Evolutionary conservation across 1,284 basidiomycete genomes (phyloP).

Genomic region (Agaricales sp.): DNA sequence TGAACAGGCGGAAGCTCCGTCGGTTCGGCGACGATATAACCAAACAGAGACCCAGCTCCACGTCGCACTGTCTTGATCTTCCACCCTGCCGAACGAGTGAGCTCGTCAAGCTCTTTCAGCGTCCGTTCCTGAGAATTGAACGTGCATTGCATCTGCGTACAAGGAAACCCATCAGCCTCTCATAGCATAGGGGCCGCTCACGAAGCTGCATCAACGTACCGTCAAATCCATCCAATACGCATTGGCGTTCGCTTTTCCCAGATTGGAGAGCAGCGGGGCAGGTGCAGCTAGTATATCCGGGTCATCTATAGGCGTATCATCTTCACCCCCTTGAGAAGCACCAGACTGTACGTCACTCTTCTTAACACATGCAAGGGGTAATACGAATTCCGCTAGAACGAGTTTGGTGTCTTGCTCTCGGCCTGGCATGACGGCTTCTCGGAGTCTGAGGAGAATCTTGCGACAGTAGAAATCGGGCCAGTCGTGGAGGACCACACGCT

Average conservation of each 20-base stretch:
- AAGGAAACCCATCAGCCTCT: constrained; percentile 6
- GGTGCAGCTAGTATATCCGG: constrained; percentile 34
- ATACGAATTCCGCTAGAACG: constrained; percentile 57
- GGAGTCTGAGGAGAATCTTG: constrained; percentile 36
- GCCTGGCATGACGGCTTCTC: constrained; percentile 32
- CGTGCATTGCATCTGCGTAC: constrained; percentile 56
- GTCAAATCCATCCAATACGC: constrained; percentile 68
- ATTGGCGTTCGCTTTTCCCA: constrained; percentile 60
- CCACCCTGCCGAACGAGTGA: constrained; percentile 57
- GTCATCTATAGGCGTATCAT: constrained; percentile 29
- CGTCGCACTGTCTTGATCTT: constrained; percentile 48
- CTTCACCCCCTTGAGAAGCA: constrained; percentile 6
- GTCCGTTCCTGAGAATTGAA: constrained; percentile 68
- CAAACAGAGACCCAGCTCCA: constrained; percentile 51
- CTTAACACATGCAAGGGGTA: constrained; percentile 58
- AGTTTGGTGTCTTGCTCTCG: constrained; percentile 39
- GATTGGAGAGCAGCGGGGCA: constrained; percentile 52
- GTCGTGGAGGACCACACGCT: constrained; percentile 61
- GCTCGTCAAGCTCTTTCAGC: constrained; percentile 46
- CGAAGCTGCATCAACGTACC: no score
- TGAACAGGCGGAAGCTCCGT: constrained; percentile 38
- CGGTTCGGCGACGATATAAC: constrained; percentile 56
- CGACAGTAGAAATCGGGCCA: constrained; percentile 59
- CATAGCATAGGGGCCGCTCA: constrained; percentile 12
- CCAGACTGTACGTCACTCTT: constrained; percentile 20